phyloP scores from a whole-genome alignment of 352 stramenopile species.

The Globisporangium polare region DNA sequence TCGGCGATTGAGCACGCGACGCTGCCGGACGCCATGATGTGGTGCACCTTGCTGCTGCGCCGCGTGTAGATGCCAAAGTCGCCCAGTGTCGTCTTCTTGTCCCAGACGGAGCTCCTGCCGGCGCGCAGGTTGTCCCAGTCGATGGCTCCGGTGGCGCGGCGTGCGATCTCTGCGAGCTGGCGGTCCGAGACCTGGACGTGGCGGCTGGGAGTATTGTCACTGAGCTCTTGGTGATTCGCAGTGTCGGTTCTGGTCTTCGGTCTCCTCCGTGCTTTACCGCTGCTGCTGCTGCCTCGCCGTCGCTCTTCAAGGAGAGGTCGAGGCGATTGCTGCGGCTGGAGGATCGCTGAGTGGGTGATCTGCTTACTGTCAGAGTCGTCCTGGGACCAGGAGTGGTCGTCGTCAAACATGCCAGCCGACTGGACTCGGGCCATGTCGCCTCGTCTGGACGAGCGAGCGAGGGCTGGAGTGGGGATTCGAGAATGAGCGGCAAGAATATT shows the following conservation, averaged over 20 bases:
- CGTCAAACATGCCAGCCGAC: not conserved
- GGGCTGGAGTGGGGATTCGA: not conserved
- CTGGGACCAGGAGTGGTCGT: not conserved
- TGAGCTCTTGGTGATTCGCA: not conserved
- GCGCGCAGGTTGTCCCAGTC: constrained; percentile 16
- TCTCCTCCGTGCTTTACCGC: too few species aligned
- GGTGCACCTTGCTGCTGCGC: constrained; percentile 9
- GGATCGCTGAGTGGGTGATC: not conserved
- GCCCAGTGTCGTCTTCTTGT: constrained; percentile 14
- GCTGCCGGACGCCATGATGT: constrained; percentile 22
- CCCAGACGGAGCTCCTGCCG: constrained; percentile 15
- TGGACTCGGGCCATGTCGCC: not conserved
- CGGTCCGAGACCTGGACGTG: constrained; percentile 12
- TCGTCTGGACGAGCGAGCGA: not conserved
- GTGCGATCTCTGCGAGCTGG: not conserved
- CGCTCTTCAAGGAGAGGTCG: constrained; percentile 9
- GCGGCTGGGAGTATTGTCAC: not conserved
- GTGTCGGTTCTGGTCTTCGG: not conserved
- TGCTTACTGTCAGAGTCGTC: not conserved
- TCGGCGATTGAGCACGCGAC: constrained; percentile 33
- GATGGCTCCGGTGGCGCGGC: not conserved
- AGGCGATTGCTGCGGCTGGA: constrained; percentile 9
- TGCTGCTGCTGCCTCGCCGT: not conserved
- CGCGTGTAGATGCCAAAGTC: constrained; percentile 24
- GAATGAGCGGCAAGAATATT: not conserved